Evolutionary conservation across 331 rosid species (phyloP).

Genomic region (Pyrus hybrid): DNA sequence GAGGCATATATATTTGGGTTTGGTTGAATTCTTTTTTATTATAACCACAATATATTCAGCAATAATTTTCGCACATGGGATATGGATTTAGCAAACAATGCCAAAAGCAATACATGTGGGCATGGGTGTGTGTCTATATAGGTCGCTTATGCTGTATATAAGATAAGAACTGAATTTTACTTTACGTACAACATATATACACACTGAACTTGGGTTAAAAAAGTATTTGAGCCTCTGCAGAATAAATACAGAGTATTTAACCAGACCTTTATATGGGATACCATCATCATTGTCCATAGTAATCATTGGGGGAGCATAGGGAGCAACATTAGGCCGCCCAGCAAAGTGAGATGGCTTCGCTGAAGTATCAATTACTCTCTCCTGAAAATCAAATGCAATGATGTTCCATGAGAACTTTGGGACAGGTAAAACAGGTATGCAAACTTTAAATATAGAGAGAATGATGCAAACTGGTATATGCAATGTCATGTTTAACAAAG

Average conservation of each 20-base stretch:
- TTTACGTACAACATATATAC: too few species aligned
- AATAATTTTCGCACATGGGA: neutral
- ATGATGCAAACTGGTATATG: neutral
- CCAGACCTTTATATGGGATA: slow-evolving; percentile 60
- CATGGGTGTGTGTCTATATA: too few species aligned
- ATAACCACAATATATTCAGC: neutral
- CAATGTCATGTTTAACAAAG: neutral
- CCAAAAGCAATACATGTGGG: neutral
- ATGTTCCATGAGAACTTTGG: slow-evolving; percentile 9
- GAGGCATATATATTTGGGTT: neutral
- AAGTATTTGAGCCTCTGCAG: neutral
- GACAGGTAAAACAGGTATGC: neutral
- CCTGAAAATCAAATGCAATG: slow-evolving; percentile 36
- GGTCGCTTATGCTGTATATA: too few species aligned
- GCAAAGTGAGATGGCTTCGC: slow-evolving; percentile 66
- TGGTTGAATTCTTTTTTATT: neutral
- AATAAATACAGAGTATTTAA: neutral
- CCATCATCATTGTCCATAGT: slow-evolving; percentile 84
- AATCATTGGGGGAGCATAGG: slow-evolving; percentile 67
- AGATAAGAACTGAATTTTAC: too few species aligned
- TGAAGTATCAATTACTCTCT: slow-evolving; percentile 72
- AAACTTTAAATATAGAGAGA: neutral
- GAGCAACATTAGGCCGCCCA: slow-evolving; percentile 60
- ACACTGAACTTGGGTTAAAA: too few species aligned
- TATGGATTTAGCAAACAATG: neutral